Conservation (phyloP, 495 filamentous ascomycete species). For the Penicillium desertorum region DNA sequence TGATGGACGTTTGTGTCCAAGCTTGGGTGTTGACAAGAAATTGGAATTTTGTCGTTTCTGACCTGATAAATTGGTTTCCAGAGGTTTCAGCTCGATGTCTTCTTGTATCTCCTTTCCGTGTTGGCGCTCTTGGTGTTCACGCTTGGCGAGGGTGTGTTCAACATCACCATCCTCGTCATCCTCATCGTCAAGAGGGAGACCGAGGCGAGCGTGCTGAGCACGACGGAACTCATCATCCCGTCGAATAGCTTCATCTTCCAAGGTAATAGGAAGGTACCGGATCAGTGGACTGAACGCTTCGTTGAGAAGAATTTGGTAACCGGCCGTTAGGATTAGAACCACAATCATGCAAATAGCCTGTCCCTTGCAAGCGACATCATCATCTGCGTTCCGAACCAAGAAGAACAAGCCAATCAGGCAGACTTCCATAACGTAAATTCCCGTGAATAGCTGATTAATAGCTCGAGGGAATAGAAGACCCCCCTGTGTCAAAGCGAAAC, state of each 20-base stretch:
- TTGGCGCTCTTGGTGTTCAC: constrained; percentile 35
- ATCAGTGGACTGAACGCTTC: constrained; percentile 83
- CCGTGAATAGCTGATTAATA: constrained; percentile 94
- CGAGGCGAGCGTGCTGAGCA: constrained; percentile 64
- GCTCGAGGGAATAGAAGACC: constrained; percentile 90
- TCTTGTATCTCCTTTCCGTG: constrained; percentile 46
- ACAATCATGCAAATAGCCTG: constrained; percentile 92
- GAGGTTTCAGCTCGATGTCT: constrained; percentile 61
- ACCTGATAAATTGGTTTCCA: constrained; percentile 40
- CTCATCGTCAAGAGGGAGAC: constrained; percentile 43
- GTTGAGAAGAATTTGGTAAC: constrained; percentile 83
- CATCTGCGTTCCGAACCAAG: constrained; percentile 64
- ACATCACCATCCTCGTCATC: constrained; percentile 31
- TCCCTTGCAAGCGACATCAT: constrained; percentile 62
- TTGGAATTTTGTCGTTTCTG: constrained; percentile 17
- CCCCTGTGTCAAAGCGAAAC: constrained; percentile 84
- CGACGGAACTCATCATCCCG: constrained; percentile 85
- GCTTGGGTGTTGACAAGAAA: constrained; percentile 21
- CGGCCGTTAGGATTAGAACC: constrained; percentile 63
- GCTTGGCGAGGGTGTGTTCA: constrained; percentile 49
- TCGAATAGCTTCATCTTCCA: constrained; percentile 90
- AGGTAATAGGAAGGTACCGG: constrained; percentile 86
- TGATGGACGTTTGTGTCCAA: constrained; percentile 31
- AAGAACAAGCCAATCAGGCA: constrained; percentile 91
- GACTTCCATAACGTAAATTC: constrained; percentile 92